Percentiles rank a stretch among this genome's conserved stretches.
phyloP scores from a whole-genome alignment of 169 alveolate species.

The Toxoplasma gondii region DNA sequence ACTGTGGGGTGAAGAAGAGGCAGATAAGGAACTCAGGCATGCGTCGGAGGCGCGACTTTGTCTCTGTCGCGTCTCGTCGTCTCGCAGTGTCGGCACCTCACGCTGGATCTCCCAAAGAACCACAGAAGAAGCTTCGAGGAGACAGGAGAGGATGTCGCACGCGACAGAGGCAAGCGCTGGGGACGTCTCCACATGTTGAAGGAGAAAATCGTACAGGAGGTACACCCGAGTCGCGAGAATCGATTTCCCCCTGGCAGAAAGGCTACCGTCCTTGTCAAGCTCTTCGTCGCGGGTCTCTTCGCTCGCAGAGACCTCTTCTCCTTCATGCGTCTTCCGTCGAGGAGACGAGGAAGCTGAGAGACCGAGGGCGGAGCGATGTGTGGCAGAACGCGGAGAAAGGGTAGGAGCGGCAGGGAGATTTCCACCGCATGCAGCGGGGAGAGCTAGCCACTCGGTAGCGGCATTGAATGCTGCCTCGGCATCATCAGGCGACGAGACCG shows the following conservation, averaged over 20 bases:
- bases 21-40: neutral
- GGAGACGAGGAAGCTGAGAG: neutral
- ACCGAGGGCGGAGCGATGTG: neutral
- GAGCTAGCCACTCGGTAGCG: conserved; percentile 1
- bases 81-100: neutral
- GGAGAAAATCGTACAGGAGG: neutral
- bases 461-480: neutral
- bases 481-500: neutral
- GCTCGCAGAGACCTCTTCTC: neutral
- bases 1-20: neutral
- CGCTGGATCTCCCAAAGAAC: neutral
- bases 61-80: no score
- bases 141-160: neutral
- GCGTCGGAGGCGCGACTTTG: neutral
- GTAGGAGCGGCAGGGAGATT: neutral
- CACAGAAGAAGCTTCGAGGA: neutral
- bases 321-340: no score
- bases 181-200: neutral
- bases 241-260: neutral
- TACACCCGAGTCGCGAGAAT: neutral
- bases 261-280: neutral
- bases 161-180: neutral
- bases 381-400: neutral
- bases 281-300: neutral
- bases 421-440: neutral